phyloP scores from a whole-genome alignment of 768 basidiomycete species.

The Pleurotus salmoneostramineus region DNA sequence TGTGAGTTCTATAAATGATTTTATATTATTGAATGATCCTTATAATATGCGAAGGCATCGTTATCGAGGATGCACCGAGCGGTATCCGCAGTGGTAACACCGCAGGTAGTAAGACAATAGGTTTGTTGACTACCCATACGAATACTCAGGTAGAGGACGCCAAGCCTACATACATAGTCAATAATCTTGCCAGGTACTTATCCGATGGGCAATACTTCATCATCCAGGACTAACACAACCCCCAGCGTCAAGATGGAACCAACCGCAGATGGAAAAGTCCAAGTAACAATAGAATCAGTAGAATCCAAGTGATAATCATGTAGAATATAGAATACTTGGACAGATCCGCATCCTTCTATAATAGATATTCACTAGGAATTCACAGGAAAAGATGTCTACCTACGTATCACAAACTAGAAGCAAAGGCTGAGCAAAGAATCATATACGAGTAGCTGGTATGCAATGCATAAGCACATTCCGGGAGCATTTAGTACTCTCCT shows the following conservation, averaged over 20 bases:
- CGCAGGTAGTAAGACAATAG: constrained; percentile 84
- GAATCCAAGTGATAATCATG: constrained; percentile 11
- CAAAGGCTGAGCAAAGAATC: not conserved
- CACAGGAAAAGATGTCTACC: no score
- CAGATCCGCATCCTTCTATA: no score
- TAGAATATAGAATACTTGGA: not conserved
- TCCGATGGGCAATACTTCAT: not conserved
- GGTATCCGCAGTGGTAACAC: constrained; percentile 77
- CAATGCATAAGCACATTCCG: not conserved
- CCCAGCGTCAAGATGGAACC: constrained; percentile 28
- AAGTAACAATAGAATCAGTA: constrained; percentile 37
- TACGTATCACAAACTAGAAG: no score
- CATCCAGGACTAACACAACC: not conserved
- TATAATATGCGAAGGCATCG: constrained; percentile 50
- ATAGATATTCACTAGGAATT: no score
- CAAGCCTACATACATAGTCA: constrained; percentile 63
- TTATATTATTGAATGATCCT: not conserved
- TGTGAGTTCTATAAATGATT: constrained; percentile 50
- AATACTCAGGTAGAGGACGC: constrained; percentile 63
- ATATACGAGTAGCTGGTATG: not conserved
- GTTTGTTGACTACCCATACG: constrained; percentile 76
- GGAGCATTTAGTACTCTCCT: constrained; percentile 42
- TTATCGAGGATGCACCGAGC: constrained; percentile 89
- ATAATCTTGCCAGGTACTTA: constrained; percentile 62
- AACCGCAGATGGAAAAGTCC: constrained; percentile 33